A percentile compares a stretch with the other conserved stretches of the same genome.
phyloP scores from a whole-genome alignment of 495 filamentous ascomycete species.

The Trichoderma orchidacearum region DNA sequence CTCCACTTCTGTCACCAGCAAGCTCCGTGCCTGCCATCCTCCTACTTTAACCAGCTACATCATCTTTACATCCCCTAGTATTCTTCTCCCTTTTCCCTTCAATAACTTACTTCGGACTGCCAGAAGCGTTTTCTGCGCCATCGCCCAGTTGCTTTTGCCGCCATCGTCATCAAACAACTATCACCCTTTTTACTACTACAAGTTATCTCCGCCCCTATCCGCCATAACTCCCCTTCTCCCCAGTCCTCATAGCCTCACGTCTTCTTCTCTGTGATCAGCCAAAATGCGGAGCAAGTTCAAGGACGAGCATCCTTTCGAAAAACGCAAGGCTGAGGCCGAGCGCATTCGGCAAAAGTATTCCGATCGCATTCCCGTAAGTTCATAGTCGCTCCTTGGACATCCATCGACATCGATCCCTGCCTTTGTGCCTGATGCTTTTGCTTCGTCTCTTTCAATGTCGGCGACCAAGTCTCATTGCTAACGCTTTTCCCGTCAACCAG shows the following conservation, averaged over 20 bases:
- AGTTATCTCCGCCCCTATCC: neutral
- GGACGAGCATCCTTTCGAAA: constrained; percentile 99
- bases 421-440: neutral
- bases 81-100: neutral
- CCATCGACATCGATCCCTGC: neutral
- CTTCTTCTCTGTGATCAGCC: constrained; percentile 12
- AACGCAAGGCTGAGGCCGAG: constrained; percentile 98
- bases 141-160: no score
- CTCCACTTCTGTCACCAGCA: constrained; percentile 1
- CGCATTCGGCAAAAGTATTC: constrained; percentile 98
- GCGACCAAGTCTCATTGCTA: constrained; percentile 3
- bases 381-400: constrained; percentile 4
- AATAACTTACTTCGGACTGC: no score
- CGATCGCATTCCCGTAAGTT: constrained; percentile 92
- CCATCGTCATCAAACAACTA: no score
- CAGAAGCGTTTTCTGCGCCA: no score
- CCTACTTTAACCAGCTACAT: neutral
- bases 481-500: constrained; percentile 27
- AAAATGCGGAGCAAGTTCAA: constrained; percentile 98
- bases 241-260: neutral
- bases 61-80: neutral
- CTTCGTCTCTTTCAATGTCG: neutral
- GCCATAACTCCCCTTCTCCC: neutral
- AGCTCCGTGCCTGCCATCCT: neutral
- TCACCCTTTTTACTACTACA: no score